Evolutionary conservation across 208 protist genomes (phyloP), one percentile per base, ranked within the genome.

Genomic region (Vickermania ingenoplastis): DNA sequence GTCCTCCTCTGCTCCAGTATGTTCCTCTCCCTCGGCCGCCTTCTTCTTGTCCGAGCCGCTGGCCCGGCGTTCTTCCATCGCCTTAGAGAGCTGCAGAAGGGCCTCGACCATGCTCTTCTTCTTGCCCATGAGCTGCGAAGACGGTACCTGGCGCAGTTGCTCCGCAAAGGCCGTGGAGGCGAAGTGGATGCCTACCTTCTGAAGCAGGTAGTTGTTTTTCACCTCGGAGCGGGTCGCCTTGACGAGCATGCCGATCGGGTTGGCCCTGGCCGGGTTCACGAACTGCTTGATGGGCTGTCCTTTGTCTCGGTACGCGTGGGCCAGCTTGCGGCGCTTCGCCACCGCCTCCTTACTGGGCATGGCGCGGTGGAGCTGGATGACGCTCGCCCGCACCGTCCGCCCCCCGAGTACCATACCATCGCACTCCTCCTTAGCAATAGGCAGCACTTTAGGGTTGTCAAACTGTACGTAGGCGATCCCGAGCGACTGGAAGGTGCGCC

Each of bases 401-500:
- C 84, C 84, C 2, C 83, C 87, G 27, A 94, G 80, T 5, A 76
- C 62, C 87, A 94, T 94, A 50, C 87, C 87, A 50, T 94, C 71
- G 67, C 78, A 94, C 70, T 94, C 83, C 69, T 94, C 87, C 64
- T 89, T 67, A 17, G 91, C 83, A 3, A 74, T 30, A 0, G 75
- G 74, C 25, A 94, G 76, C 28, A 91, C 80, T 1, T 63, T 58
- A n/a, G 78, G 69, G 52, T 61, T 71, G 60, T 90, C 79, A 64
- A 94, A 91, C 75, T 91, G 81, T 25, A 94, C 83, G 68, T 94
- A 94, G 31, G 87, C 87, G 51, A 89, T 81, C 23, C 87, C 87
- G 60, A 85, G 83, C 23, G 87, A 94, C 59, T 83, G 83, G 59
- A 91, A 83, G 7, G 83, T 87, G 60, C 87, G 81, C 23, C 75